A percentile compares a stretch with the other conserved stretches of the same genome.
phyloP scores from a whole-genome alignment of 2,329 filamentous ascomycete species.

The Penicillium sp. region DNA sequence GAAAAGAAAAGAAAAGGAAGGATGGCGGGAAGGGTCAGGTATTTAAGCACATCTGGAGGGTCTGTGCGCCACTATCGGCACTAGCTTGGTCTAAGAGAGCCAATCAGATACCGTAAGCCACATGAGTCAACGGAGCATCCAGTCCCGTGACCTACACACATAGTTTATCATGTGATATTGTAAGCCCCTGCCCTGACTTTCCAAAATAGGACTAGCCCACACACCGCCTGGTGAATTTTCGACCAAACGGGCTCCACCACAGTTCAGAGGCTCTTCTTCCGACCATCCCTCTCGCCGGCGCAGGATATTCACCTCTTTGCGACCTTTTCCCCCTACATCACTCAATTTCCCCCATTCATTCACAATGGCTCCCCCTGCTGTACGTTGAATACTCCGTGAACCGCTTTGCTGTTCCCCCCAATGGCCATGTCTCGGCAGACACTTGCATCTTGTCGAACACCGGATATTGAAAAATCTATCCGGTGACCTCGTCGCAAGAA shows the following conservation, averaged over 20 bases:
- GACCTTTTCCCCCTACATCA: conserved; percentile 44
- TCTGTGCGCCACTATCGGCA: conserved; percentile 18
- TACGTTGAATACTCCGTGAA: conserved; percentile 62
- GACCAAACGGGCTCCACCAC: conserved; percentile 25
- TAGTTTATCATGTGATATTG: not conserved
- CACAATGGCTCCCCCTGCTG: conserved; percentile 81
- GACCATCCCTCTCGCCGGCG: conserved; percentile 49
- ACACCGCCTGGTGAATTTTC: conserved; percentile 24
- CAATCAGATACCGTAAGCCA: conserved; percentile 1
- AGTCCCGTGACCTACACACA: conserved; percentile 9
- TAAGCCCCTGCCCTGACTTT: conserved; percentile 12
- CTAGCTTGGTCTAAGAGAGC: conserved; percentile 16
- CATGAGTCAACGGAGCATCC: not conserved
- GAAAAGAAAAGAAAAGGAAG: conserved; percentile 43
- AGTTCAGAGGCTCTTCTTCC: conserved; percentile 26
- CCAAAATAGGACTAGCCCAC: conserved; percentile 24
- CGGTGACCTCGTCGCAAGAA: not conserved
- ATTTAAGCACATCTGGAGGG: conserved; percentile 29
- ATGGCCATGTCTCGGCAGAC: conserved; percentile 25
- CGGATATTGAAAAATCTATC: conserved; percentile 25
- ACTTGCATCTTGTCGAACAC: conserved; percentile 2
- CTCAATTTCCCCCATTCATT: conserved; percentile 36
- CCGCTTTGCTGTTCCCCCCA: conserved; percentile 87
- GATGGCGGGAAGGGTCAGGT: conserved; percentile 7
- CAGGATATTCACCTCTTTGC: conserved; percentile 92